Base-by-base conservation (phyloP, 129 eudicot genomes). In the Cynara cardunculus region DNA sequence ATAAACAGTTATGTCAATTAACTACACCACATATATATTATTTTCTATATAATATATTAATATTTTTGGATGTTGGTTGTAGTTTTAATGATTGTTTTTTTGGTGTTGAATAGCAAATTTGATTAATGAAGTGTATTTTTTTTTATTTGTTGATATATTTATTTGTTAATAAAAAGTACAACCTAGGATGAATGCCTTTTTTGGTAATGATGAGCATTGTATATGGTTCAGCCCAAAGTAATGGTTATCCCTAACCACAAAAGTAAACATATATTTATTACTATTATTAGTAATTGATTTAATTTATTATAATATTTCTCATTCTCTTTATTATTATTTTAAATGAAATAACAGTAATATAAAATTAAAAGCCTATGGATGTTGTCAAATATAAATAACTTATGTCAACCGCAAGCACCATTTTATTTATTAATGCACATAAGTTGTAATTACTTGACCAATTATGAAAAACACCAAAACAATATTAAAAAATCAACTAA, bases 121-220 rank as follows among this genome's bases (percentile, higher is more conserved):
- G 46, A 30, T 66, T n/a, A 22, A 81, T 46, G 22, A 44, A 64
- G n/a, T 41, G 27, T 74, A 74, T 73, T 35, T 74, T 74, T 56
- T 64, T 53, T 53, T 18, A 4, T 79, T 32, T 80, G 56, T 80
- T 5, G 72, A 26, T 27, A 28, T 72, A 77, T 49, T 81, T 44
- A 65, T 16, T 74, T 75, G 39, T 66, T 75, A 77, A 28, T 74
- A 67, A 39, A 81, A 81, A 80, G 70, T 75, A 66, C 84, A 67
- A 81, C 85, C 85, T 81, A 31, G 85, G 85, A 74, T 81, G 76
- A 74, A 68, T 21, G 39, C 71, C 76, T 49, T 75, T 74, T 81
- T 19, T 53, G 49, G 85, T 53, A 81, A 81, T 68, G 62, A 81
- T 68, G 67, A 21, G 75, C 39, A 66, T 81, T 70, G 30, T 78